Conservation (phyloP, 805 yeast species). For the Myxozyma neglecta region DNA sequence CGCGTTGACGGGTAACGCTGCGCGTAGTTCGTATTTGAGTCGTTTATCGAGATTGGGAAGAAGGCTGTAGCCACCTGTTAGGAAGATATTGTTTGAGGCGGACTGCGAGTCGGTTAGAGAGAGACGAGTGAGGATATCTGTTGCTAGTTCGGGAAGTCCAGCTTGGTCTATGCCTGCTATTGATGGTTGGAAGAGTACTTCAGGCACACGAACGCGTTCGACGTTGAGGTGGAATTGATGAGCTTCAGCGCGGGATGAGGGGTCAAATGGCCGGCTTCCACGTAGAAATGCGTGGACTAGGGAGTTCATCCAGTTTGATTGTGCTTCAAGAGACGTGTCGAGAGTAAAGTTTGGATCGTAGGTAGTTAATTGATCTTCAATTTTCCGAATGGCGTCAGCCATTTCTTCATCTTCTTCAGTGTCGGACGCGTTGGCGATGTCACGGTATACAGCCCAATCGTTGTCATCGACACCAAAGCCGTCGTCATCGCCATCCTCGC, state of each 20-base stretch:
- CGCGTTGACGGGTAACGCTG: slow-evolving; percentile 68
- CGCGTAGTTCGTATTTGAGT: slow-evolving; percentile 64
- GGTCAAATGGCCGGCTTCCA: slow-evolving; percentile 78
- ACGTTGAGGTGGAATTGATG: slow-evolving; percentile 89
- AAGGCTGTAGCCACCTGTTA: slow-evolving; percentile 82
- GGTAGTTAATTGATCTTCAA: slow-evolving; percentile 76
- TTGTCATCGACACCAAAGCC: slow-evolving; percentile 94
- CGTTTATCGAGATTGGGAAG: slow-evolving; percentile 68
- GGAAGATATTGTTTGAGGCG: slow-evolving; percentile 57
- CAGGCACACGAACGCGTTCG: slow-evolving; percentile 91
- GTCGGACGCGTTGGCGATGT: slow-evolving; percentile 71
- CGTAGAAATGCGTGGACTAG: slow-evolving; percentile 78
- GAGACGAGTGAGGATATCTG: slow-evolving; percentile 63
- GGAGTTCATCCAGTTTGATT: slow-evolving; percentile 81
- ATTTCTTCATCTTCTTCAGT: slow-evolving; percentile 69
- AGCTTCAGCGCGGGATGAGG: slow-evolving; percentile 77
- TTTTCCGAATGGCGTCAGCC: slow-evolving; percentile 37
- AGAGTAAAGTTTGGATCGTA: slow-evolving; percentile 82
- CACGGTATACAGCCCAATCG: slow-evolving; percentile 91
- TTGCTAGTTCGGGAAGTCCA: slow-evolving; percentile 77
- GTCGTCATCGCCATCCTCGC: slow-evolving; percentile 77
- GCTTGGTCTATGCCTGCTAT: slow-evolving; percentile 97
- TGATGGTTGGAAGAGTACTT: slow-evolving; percentile 85
- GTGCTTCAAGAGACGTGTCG: slow-evolving; percentile 69
- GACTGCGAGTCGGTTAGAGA: slow-evolving; percentile 54